phyloP scores from a whole-genome alignment of 805 yeast genomes.

The Suhomyces prunicola region DNA sequence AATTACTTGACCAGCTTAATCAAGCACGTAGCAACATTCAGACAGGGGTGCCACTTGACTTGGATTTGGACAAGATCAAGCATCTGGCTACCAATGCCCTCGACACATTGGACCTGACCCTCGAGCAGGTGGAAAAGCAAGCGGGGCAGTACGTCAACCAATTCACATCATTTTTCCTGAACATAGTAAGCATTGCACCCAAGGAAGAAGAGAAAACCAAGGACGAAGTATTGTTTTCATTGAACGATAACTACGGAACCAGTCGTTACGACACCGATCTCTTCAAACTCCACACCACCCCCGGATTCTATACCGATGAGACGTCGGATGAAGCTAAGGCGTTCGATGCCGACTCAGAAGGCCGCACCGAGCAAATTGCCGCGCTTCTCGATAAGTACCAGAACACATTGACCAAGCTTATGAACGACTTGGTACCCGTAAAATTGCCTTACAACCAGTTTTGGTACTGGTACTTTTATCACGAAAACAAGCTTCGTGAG shows the following conservation, averaged over 20 bases:
- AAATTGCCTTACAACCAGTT: constrained; percentile 56
- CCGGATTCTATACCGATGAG: constrained; percentile 18
- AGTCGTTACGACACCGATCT: constrained; percentile 39
- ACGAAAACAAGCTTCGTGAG: constrained; percentile 49
- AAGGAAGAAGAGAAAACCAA: constrained; percentile 8
- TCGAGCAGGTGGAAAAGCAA: constrained; percentile 68
- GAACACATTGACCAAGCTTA: constrained; percentile 47
- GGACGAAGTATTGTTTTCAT: constrained; percentile 19
- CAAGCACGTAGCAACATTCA: constrained; percentile 20
- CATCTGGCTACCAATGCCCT: constrained; percentile 52
- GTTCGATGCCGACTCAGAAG: constrained; percentile 40
- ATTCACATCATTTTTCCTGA: constrained; percentile 54
- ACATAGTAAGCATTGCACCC: constrained; percentile 28
- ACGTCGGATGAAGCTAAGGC: constrained; percentile 9
- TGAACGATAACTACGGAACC: constrained; percentile 30
- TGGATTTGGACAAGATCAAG: constrained; percentile 23
- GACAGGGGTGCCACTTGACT: constrained; percentile 14
- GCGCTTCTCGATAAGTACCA: constrained; percentile 46
- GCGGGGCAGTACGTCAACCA: constrained; percentile 61
- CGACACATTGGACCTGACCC: constrained; percentile 65
- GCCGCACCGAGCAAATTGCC: constrained; percentile 49
- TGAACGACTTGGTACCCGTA: constrained; percentile 66
- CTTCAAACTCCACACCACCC: constrained; percentile 36
- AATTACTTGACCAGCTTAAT: constrained; percentile 27
- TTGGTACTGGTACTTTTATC: constrained; percentile 70